These are phyloP conservation scores for Protea cynaroides DNA, from an alignment of 164 flowering plant species.

Conservation along the genomic window DNA sequence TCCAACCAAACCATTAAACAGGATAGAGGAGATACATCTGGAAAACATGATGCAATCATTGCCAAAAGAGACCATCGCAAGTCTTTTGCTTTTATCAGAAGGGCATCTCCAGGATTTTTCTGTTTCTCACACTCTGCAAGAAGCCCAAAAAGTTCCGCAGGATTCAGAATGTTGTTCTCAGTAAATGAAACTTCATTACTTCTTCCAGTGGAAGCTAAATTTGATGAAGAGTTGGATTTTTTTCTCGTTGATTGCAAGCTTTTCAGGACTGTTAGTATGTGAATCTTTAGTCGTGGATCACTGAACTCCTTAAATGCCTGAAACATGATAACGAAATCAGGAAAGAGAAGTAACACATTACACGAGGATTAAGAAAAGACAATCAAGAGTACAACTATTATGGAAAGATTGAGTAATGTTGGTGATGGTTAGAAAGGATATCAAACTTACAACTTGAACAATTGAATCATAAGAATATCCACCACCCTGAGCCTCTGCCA, in stretches of 20 bases:
- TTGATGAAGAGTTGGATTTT: conserved; percentile 37
- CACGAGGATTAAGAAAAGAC: background rate
- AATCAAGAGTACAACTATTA: background rate
- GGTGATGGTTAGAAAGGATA: background rate
- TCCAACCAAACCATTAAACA: conserved; percentile 97
- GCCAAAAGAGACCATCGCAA: conserved; percentile 93
- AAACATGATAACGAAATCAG: conserved; percentile 8
- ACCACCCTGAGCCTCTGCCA: conserved; percentile 86
- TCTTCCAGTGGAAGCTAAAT: conserved; percentile 28
- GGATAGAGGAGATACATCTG: conserved; percentile 76
- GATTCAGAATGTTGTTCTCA: conserved; percentile 30
- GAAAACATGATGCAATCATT: conserved; percentile 88
- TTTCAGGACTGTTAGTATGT: conserved; percentile 76
- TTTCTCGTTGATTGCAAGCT: conserved; percentile 61
- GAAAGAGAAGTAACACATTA: conserved; percentile 4
- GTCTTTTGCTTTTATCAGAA: conserved; percentile 74
- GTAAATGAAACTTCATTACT: conserved; percentile 30
- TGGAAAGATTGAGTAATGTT: background rate
- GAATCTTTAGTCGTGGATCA: conserved; percentile 72
- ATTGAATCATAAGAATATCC: conserved; percentile 68
- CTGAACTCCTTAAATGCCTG: conserved; percentile 89
- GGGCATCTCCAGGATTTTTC: conserved; percentile 77
- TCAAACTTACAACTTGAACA: conserved; percentile 58
- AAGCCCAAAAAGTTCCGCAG: conserved; percentile 81
- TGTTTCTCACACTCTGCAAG: conserved; percentile 87